Conservation (phyloP, 768 basidiomycete species). For the Cantharellus cinnabarinus region DNA sequence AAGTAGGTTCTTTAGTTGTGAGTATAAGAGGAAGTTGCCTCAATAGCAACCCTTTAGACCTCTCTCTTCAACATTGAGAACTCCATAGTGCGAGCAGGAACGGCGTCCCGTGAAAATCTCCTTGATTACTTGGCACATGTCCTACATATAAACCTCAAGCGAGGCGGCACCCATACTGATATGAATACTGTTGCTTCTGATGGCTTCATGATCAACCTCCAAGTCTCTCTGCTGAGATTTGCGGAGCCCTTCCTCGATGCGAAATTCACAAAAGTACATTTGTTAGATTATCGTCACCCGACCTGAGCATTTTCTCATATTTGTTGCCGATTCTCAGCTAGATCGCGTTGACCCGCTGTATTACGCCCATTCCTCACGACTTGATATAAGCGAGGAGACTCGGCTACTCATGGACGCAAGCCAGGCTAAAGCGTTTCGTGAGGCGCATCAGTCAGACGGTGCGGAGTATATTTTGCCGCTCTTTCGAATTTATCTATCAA, state of each 20-base stretch:
- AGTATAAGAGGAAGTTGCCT: neutral
- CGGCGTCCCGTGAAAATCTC: conserved; percentile 61
- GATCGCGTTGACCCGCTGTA: conserved; percentile 77
- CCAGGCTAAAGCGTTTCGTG: conserved; percentile 58
- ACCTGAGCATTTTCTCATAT: neutral
- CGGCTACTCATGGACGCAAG: conserved; percentile 83
- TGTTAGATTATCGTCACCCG: neutral
- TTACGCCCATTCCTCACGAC: conserved; percentile 47
- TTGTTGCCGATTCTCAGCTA: conserved; percentile 29
- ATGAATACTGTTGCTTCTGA: conserved; percentile 71
- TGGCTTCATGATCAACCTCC: conserved; percentile 81
- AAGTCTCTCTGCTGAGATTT: conserved; percentile 62
- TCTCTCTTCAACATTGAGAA: conserved; percentile 81
- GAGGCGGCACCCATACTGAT: conserved; percentile 89
- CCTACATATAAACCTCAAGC: conserved; percentile 55
- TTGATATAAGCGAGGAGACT: conserved; percentile 75
- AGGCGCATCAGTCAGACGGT: conserved; percentile 24
- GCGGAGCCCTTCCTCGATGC: conserved; percentile 93
- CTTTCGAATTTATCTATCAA: neutral
- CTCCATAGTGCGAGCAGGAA: conserved; percentile 62
- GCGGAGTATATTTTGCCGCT: neutral
- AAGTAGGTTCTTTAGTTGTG: conserved; percentile 24
- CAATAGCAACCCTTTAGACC: conserved; percentile 16
- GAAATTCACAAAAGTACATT: conserved; percentile 56
- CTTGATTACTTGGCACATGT: conserved; percentile 63